Percentiles rank a stretch among this genome's conserved stretches.
Evolutionary conservation across 768 basidiomycete genomes (phyloP).

Genomic region (Cubamyces lactineus): DNA sequence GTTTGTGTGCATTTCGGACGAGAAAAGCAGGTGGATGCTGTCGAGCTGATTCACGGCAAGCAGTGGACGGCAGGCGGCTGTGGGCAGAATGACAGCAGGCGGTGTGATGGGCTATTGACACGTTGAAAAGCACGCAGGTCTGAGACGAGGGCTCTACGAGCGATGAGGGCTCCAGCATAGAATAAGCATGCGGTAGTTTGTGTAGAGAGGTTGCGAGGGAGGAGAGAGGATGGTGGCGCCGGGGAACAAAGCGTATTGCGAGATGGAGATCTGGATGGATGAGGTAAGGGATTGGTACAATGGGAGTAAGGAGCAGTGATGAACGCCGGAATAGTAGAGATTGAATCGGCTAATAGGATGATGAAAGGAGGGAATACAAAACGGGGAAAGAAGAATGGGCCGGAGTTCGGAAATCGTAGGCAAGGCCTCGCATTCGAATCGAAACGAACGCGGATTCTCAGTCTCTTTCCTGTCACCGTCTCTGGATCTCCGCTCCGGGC

Average conservation of each 20-base stretch:
- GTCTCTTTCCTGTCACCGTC: too few species aligned
- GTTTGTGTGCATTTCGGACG: not conserved
- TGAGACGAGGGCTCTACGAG: not conserved
- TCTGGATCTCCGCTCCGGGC: too few species aligned
- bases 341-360: conserved; percentile 12
- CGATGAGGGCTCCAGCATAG: not conserved
- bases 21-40: not conserved
- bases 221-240: conserved; percentile 1
- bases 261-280: not conserved
- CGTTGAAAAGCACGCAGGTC: not conserved
- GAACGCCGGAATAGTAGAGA: conserved; percentile 1
- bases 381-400: not conserved
- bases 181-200: not conserved
- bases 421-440: too few species aligned
- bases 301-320: conserved; percentile 1
- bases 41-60: not conserved
- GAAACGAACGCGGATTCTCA: not conserved
- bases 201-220: not conserved
- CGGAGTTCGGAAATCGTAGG: conserved; percentile 10
- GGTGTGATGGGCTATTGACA: not conserved
- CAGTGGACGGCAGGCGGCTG: not conserved
- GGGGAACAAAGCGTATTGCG: conserved; percentile 13
- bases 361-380: conserved; percentile 6
- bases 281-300: conserved; percentile 5
- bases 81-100: not conserved